Evolutionary conservation across 176 grass and related monocot genomes (phyloP).

Genomic region (Oryza australiensis): DNA sequence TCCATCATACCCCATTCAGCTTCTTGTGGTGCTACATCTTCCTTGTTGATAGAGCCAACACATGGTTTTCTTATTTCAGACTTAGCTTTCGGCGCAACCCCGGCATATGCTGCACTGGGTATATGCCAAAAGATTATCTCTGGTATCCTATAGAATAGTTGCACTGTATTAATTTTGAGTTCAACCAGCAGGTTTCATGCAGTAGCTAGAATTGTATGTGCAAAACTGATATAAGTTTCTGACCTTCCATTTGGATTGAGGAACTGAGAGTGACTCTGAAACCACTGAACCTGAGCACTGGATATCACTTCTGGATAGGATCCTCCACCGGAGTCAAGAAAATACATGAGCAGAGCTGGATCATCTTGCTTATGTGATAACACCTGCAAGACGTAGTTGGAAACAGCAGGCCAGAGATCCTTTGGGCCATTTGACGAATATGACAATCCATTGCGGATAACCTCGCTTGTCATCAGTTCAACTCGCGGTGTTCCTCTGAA

Average conservation of each 20-base stretch:
- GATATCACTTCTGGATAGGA: slow-evolving; percentile 79
- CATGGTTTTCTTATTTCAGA: slow-evolving; percentile 54
- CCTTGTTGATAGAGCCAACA: slow-evolving; percentile 79
- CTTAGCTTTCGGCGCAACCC: slow-evolving; percentile 60
- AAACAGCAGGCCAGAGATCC: slow-evolving; percentile 75
- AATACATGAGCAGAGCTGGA: slow-evolving; percentile 66
- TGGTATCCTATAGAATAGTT: slow-evolving; percentile 44
- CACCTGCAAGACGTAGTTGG: slow-evolving; percentile 75
- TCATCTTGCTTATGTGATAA: slow-evolving; percentile 37
- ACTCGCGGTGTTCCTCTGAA: slow-evolving; percentile 62
- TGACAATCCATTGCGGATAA: slow-evolving; percentile 44
- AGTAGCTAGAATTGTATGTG: not conserved
- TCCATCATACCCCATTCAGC: slow-evolving; percentile 86
- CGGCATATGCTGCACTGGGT: slow-evolving; percentile 64
- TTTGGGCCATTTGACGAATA: slow-evolving; percentile 50
- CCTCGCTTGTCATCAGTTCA: slow-evolving; percentile 53
- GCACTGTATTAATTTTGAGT: not conserved
- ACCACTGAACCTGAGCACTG: slow-evolving; percentile 62
- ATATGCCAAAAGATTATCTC: slow-evolving; percentile 94
- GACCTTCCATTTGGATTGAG: slow-evolving; percentile 70
- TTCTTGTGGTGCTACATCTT: slow-evolving; percentile 66
- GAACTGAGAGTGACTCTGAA: slow-evolving; percentile 40
- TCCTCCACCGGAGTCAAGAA: slow-evolving; percentile 89
- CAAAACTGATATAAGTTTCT: not conserved
- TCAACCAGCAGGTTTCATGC: not conserved